A percentile compares a stretch with the other conserved stretches of the same genome.
Evolutionary conservation across 108 stramenopile genomes (phyloP).

Genomic region (Bacterosira constricta): DNA sequence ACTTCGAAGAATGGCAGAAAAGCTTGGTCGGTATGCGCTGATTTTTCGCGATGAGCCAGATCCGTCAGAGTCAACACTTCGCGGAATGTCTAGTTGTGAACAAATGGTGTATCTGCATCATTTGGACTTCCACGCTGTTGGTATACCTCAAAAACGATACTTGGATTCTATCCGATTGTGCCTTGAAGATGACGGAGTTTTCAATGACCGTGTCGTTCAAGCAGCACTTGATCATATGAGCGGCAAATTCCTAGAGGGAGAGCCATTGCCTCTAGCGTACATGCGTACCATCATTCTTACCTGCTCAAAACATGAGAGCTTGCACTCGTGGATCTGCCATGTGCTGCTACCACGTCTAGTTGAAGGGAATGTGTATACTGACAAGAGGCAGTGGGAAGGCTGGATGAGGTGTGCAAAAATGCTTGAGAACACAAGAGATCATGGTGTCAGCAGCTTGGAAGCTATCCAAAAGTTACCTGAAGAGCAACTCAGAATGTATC

Average conservation of each 20-base stretch:
- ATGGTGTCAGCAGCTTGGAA: constrained; percentile 67
- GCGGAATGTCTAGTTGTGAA: constrained; percentile 86
- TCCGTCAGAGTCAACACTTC: constrained; percentile 54
- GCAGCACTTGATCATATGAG: constrained; percentile 83
- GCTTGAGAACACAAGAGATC: constrained; percentile 72
- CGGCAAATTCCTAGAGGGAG: constrained; percentile 67
- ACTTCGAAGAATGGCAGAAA: constrained; percentile 72
- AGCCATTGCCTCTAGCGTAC: constrained; percentile 82
- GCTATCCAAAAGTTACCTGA: constrained; percentile 74
- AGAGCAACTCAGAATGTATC: constrained; percentile 73
- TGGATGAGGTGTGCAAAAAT: constrained; percentile 92
- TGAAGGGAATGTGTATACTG: constrained; percentile 82
- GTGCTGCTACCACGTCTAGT: constrained; percentile 79
- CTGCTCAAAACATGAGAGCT: constrained; percentile 86
- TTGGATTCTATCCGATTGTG: constrained; percentile 77
- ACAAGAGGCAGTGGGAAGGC: constrained; percentile 84
- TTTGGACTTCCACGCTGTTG: constrained; percentile 74
- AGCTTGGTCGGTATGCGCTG: constrained; percentile 71
- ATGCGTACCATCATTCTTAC: constrained; percentile 90
- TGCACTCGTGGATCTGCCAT: constrained; percentile 86
- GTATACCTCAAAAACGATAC: constrained; percentile 82
- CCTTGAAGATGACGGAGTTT: constrained; percentile 78
- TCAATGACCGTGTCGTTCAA: constrained; percentile 78
- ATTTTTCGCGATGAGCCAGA: constrained; percentile 83
- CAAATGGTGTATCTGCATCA: constrained; percentile 84